Base-by-base conservation (phyloP, 352 stramenopile species). In the Thalassiosira hispida region DNA sequence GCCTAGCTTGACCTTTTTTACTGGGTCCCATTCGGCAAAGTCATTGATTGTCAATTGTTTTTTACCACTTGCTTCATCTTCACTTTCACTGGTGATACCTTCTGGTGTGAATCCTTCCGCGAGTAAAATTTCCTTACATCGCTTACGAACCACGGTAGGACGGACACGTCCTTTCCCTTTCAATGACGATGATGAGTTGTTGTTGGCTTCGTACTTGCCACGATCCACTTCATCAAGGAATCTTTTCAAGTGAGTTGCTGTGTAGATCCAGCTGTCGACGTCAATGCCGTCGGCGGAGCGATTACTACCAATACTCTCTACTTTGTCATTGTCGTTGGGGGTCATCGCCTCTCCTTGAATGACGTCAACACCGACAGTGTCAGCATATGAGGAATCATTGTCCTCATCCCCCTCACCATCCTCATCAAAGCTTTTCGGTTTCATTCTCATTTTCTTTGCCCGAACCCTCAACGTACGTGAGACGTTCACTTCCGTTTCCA, bases 1-100 rank as follows among this genome's bases (percentile, higher is more conserved):
- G 4, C 91, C 91, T 18, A 98, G 87, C 78, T 98, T 97, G 31
- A 97, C 87, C 74, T 97, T 95, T 8, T 96, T 78, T 9, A 92
- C 86, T 65, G 95, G 95, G 65, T 95, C 88, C 96, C 95, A 98
- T 11, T 87, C 86, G 14, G 92, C 93, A 68, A 81, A 85, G 44
- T 80, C 52, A 55, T 78, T 52, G 53, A 73, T 81, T 22, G 78
- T 73, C 12, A 75, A 6, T 51, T 18, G 16, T 61, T 56, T 55
- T 35, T 52, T 6, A 6, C 6, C 5, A 20, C 42, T 47, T 33
- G 0, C 0, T 6, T 94, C 90, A 5, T 77, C 89, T n/a, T 96
- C 87, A 53, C 64, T 53, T 46, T 64, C 64, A 52, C 83, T 82
- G 11, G 79, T 74, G 53, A 65, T 69, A 61, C 49, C 18, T 64